Evolutionary conservation across 2,329 filamentous ascomycete genomes (phyloP), one percentile per base, ranked within the genome.

Genomic region (Aspergillus quadrilineatus): DNA sequence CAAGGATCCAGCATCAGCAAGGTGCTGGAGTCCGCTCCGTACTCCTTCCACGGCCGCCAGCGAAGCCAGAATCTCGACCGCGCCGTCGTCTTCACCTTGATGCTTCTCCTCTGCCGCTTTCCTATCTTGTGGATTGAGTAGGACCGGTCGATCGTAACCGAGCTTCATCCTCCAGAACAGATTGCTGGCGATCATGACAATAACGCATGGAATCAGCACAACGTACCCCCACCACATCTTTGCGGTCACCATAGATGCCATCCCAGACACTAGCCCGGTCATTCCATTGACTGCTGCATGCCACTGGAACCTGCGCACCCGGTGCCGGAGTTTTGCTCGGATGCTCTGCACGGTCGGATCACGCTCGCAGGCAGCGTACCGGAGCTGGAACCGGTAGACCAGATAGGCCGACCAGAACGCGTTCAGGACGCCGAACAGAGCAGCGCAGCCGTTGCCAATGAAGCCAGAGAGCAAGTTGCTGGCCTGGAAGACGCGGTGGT

Each of bases 381-480:
- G 80, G 0, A 63, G 60, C 10, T 69, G 69, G 32, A 79, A 79
- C 12, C 77, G 75, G 1, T 51, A 47, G 30, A 74, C 75, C 1
- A 84, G 66, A 57, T 74, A 78, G 0, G 60, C 61, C 0, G 79
- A 80, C 82, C 81, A 84, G 4, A 68, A 50, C 0, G 75, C 73
- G 62, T 82, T 84, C 42, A 77, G 53, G 0, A 83, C 50, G 2
- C 80, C 82, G 46, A 79, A 84, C 0, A 78, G 26, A 0, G 80
- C 80, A 2, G 80, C 75, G 1, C 79, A 75, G 0, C 75, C 70
- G 56, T 85, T 84, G 2, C 82, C 82, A 15, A 85, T 71, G 57
- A 83, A 84, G 1, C 82, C 82, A 0, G 82, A 83, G 0, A 84
- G 65, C 1, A 83, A 65, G 53, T 85, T 85, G 62, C 78, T 82